phyloP scores from a whole-genome alignment of 116 monocot species.

The Phalaenopsis hybrid region DNA sequence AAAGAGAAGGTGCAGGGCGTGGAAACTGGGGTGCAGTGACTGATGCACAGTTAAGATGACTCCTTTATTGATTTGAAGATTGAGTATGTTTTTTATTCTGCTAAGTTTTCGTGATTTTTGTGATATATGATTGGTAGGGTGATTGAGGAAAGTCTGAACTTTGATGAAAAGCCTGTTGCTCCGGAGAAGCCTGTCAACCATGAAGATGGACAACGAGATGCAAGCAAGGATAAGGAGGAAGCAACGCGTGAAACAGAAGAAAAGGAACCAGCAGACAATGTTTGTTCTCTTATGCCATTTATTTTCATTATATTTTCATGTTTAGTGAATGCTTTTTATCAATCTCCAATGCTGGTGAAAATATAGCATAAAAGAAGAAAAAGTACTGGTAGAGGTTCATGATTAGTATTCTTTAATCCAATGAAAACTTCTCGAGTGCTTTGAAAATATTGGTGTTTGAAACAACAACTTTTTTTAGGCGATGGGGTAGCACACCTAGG shows the following conservation, averaged over 20 bases:
- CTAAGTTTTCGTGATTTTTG: conserved; percentile 2
- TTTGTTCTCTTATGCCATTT: conserved; percentile 9
- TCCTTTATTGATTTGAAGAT: neutral
- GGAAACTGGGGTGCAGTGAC: conserved; percentile 86
- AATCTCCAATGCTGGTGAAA: neutral
- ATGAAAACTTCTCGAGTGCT: neutral
- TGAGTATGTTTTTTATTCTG: neutral
- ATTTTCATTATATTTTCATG: neutral
- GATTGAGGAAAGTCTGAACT: conserved; percentile 23
- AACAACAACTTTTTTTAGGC: neutral
- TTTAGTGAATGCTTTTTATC: neutral
- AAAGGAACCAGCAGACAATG: conserved; percentile 49
- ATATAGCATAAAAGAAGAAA: neutral
- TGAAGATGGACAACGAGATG: conserved; percentile 20
- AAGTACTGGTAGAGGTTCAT: neutral
- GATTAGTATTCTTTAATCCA: neutral
- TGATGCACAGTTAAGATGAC: conserved; percentile 61
- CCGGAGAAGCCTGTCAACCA: conserved; percentile 35
- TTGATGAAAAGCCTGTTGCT: conserved; percentile 24
- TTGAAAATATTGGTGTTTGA: neutral
- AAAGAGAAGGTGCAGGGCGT: conserved; percentile 80
- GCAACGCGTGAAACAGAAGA: conserved; percentile 24
- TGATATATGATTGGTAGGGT: conserved; percentile 22
- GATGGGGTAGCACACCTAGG: neutral
- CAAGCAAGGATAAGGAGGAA: conserved; percentile 33